phyloP scores from a whole-genome alignment of 1,284 basidiomycete species.

The Pulveroboletus sp. region DNA sequence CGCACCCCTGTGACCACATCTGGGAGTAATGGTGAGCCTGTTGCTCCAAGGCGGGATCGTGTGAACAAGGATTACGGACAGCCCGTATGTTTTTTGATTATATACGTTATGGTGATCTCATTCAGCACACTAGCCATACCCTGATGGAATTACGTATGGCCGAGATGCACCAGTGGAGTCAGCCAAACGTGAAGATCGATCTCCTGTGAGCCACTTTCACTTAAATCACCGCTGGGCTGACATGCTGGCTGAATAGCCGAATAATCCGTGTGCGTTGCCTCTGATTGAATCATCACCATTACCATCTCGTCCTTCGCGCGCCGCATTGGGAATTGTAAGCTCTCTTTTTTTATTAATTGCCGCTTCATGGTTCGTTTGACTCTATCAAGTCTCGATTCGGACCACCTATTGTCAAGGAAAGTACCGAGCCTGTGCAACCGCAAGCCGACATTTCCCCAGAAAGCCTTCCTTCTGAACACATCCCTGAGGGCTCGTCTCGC shows the following conservation, averaged over 20 bases:
- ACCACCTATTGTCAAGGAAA: constrained; percentile 31
- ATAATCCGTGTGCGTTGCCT: constrained; percentile 4
- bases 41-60: constrained; percentile 20
- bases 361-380: background rate
- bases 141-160: constrained; percentile 11
- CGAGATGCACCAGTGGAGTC: constrained; percentile 4
- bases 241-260: constrained; percentile 11
- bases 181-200: constrained; percentile 14
- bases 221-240: constrained; percentile 8
- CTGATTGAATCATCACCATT: constrained; percentile 12
- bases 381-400: constrained; percentile 36
- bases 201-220: constrained; percentile 19
- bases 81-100: constrained; percentile 15
- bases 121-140: constrained; percentile 13
- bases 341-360: background rate
- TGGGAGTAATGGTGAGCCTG: constrained; percentile 28
- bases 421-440: constrained; percentile 6
- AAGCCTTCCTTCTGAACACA: constrained; percentile 13
- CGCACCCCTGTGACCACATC: background rate
- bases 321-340: constrained; percentile 23
- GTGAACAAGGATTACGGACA: constrained; percentile 25
- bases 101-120: constrained; percentile 1
- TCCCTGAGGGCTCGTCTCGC: constrained; percentile 21
- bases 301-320: constrained; percentile 23
- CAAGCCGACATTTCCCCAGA: constrained; percentile 21